A percentile compares a stretch with the other conserved stretches of the same genome.
These are phyloP conservation scores for Trichosanthes truncata DNA, from an alignment of 306 rosid genomes.

Conservation along the genomic window DNA sequence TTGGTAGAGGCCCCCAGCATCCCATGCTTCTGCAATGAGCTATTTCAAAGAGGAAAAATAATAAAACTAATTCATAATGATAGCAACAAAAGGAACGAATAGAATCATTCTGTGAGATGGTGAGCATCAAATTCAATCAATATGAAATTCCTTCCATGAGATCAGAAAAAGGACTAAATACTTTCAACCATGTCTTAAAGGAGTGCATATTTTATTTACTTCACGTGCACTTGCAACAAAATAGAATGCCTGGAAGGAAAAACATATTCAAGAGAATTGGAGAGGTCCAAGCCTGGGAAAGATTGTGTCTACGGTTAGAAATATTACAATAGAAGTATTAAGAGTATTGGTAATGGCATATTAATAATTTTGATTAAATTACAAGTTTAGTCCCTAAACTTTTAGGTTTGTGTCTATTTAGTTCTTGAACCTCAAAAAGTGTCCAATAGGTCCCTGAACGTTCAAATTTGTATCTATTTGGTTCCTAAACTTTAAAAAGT, in stretches of 20 bases:
- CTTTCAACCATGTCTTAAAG: neutral
- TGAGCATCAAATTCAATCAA: neutral
- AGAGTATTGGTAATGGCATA: too few relatives aligned
- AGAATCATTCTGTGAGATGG: neutral
- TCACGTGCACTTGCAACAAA: neutral
- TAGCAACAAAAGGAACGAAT: neutral
- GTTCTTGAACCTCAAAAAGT: too few relatives aligned
- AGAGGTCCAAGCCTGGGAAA: too few relatives aligned
- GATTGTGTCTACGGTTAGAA: too few relatives aligned
- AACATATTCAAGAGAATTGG: neutral
- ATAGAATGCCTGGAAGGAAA: neutral
- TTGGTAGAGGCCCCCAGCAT: slow-evolving; percentile 93
- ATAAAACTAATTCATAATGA: slow-evolving; percentile 7
- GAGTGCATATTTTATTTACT: neutral
- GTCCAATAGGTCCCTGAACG: too few relatives aligned
- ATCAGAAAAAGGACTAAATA: neutral
- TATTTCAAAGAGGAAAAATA: slow-evolving; percentile 26
- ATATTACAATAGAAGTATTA: too few relatives aligned
- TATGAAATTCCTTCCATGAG: neutral
- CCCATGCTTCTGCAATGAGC: slow-evolving; percentile 99
- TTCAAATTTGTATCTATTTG: too few relatives aligned
- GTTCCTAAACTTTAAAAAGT: too few relatives aligned
- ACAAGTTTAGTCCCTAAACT: too few relatives aligned
- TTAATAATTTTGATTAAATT: too few relatives aligned
- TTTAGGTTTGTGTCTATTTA: too few relatives aligned